These are phyloP conservation scores for Fusarium paranaense DNA, from an alignment of 2,329 filamentous ascomycete genomes.

Conservation along the genomic window DNA sequence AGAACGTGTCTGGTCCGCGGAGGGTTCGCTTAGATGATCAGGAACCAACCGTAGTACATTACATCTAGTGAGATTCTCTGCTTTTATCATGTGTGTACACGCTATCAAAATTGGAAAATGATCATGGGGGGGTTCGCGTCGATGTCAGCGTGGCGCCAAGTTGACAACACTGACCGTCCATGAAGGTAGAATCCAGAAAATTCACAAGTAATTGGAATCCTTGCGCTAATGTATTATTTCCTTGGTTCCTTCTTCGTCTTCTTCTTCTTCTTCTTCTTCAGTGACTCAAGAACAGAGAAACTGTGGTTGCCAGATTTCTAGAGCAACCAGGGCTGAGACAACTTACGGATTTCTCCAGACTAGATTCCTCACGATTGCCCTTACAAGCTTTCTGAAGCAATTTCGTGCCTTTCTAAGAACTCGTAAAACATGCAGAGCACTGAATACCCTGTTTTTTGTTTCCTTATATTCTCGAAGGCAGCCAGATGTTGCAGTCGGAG, in stretches of 20 bases:
- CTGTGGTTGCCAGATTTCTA: neutral
- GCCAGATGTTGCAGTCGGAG: neutral
- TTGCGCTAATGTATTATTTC: neutral
- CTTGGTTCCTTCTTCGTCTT: too few relatives aligned
- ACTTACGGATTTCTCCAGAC: neutral
- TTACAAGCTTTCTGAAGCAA: neutral
- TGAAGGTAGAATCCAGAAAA: neutral
- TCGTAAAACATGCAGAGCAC: neutral
- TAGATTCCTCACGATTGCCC: neutral
- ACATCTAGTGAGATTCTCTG: neutral
- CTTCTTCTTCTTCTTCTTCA: neutral
- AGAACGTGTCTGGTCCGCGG: neutral
- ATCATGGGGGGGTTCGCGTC: neutral
- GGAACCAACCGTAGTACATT: neutral
- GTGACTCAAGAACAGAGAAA: neutral
- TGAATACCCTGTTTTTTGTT: neutral
- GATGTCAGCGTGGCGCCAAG: neutral
- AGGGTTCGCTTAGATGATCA: neutral
- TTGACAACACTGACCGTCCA: neutral
- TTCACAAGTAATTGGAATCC: neutral
- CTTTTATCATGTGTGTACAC: neutral
- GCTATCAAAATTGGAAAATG: neutral
- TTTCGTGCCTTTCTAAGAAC: neutral
- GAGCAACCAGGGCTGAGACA: neutral
- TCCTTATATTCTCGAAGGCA: neutral